Evolutionary conservation across 306 rosid species (phyloP).

Genomic region (Quercus agrifolia): DNA sequence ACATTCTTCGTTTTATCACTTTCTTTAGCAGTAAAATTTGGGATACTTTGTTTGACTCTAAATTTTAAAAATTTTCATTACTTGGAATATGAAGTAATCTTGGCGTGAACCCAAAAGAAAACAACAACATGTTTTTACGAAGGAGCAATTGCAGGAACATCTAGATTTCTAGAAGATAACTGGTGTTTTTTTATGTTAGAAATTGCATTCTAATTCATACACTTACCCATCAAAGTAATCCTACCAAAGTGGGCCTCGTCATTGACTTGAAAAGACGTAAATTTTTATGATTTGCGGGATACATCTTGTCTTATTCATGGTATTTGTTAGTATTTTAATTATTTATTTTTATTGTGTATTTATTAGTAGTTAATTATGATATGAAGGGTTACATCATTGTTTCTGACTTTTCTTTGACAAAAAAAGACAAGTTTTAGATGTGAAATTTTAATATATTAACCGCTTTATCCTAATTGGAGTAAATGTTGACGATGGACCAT

Average conservation of each 20-base stretch:
- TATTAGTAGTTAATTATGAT: background rate
- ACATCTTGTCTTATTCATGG: background rate
- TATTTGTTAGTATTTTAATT: background rate
- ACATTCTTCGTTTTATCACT: too few species aligned
- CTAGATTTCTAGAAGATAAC: constrained; percentile 20
- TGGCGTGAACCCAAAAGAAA: background rate
- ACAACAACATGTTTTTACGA: constrained; percentile 12
- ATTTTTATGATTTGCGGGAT: constrained; percentile 24
- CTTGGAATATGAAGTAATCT: background rate
- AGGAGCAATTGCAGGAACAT: constrained; percentile 25
- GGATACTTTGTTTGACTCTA: background rate
- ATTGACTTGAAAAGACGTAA: constrained; percentile 35
- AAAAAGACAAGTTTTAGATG: background rate
- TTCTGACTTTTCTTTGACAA: background rate
- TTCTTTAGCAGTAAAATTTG: too few species aligned
- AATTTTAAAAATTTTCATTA: background rate
- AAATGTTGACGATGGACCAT: background rate
- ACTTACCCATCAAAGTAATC: constrained; percentile 23
- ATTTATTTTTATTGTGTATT: too few species aligned
- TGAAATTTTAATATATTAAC: background rate
- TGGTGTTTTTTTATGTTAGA: constrained; percentile 14
- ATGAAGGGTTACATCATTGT: background rate
- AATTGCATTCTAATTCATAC: constrained; percentile 18
- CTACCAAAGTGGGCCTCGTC: constrained; percentile 36
- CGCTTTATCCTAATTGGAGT: background rate